A percentile compares a stretch with the other conserved stretches of the same genome.
Conservation (phyloP, 1,284 basidiomycete species). For the Cryptococcus hybrid region DNA sequence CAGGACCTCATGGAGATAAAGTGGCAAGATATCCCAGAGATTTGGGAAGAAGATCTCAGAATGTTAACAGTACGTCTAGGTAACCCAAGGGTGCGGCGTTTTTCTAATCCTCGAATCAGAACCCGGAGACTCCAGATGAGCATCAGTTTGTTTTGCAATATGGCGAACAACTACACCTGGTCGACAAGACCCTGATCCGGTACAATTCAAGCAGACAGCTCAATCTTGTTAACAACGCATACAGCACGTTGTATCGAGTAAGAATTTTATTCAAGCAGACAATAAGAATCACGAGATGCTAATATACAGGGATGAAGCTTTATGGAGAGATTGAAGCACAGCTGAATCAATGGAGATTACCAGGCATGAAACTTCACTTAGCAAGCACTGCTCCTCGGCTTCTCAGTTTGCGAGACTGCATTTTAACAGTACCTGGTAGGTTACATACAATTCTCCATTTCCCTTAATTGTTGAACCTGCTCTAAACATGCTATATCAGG, state of each 20-base stretch:
- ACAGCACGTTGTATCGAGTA: conserved; percentile 31
- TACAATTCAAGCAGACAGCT: conserved; percentile 24
- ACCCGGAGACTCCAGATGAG: conserved; percentile 39
- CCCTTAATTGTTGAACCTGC: conserved; percentile 3
- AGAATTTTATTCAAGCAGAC: not conserved
- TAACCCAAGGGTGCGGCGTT: not conserved
- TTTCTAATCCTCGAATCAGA: conserved; percentile 3
- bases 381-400: conserved; percentile 34
- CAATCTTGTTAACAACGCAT: conserved; percentile 25
- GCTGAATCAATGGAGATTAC: conserved; percentile 31
- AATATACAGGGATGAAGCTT: conserved; percentile 16
- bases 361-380: conserved; percentile 35
- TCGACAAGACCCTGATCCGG: conserved; percentile 22
- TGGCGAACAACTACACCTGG: conserved; percentile 18
- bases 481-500: conserved; percentile 13
- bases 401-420: conserved; percentile 32
- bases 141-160: conserved; percentile 32
- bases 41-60: conserved; percentile 33
- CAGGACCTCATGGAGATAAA: conserved; percentile 33
- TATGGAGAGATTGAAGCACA: conserved; percentile 35
- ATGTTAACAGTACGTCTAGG: conserved; percentile 17
- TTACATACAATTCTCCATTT: not conserved
- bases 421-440: conserved; percentile 42
- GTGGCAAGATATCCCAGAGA: conserved; percentile 30
- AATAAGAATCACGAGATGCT: not conserved